phyloP scores from a whole-genome alignment of 352 stramenopile species.

The Phytophthora boehmeriae region DNA sequence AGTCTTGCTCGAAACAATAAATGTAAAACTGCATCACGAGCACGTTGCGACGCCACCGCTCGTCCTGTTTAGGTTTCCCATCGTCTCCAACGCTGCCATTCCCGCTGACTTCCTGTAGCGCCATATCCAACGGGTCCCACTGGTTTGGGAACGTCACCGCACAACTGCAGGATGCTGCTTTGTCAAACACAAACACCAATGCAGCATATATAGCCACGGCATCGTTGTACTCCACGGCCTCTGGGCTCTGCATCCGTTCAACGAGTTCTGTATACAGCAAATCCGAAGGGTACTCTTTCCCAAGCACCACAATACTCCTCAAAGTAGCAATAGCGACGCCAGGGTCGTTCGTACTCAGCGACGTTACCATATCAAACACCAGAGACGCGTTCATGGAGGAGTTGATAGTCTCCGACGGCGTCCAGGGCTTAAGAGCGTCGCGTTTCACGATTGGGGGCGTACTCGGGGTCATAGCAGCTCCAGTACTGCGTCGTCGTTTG shows the following conservation, averaged over 20 bases:
- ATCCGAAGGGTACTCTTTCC: conserved; percentile 83
- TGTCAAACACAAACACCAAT: conserved; percentile 86
- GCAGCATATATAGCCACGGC: conserved; percentile 79
- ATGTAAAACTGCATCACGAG: conserved; percentile 84
- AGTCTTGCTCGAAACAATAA: conserved; percentile 81
- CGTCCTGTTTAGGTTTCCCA: conserved; percentile 42
- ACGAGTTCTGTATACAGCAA: conserved; percentile 82
- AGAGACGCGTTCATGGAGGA: conserved; percentile 85
- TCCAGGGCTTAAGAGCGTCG: conserved; percentile 58
- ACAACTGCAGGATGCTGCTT: conserved; percentile 67
- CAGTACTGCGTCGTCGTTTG: conserved; percentile 44
- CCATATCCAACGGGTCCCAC: conserved; percentile 67
- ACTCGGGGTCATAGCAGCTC: conserved; percentile 3
- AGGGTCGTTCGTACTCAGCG: conserved; percentile 84
- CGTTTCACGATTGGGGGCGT: conserved; percentile 22
- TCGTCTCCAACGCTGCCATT: conserved; percentile 36
- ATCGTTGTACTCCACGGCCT: conserved; percentile 70
- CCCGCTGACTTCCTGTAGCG: conserved; percentile 62
- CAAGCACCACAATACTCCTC: conserved; percentile 81
- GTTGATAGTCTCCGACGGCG: conserved; percentile 57
- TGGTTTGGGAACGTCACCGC: conserved; percentile 66
- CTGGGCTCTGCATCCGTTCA: conserved; percentile 77
- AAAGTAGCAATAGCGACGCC: conserved; percentile 77
- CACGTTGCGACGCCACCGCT: conserved; percentile 68
- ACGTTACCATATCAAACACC: conserved; percentile 85